Base-by-base conservation (phyloP, 1,284 basidiomycete species). In the Cryptococcus amylolentus region DNA sequence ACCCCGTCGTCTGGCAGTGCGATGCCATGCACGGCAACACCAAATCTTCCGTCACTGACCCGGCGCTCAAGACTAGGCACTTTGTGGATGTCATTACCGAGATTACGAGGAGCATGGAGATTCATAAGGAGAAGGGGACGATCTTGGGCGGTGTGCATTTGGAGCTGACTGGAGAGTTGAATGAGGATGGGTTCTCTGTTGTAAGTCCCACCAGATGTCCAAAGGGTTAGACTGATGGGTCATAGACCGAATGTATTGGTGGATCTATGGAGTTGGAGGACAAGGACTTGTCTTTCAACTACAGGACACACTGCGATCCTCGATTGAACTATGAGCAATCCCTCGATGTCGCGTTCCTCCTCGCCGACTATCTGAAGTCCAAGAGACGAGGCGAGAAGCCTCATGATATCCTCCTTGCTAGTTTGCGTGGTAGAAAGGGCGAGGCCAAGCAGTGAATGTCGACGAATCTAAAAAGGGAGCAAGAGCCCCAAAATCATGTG, bases 151-250 rank as follows among this genome's bases (percentile, higher is more conserved):
- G 95, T n/a, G 88, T 97, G 20, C 93, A 91, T 72, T 84, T 98
- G 43, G 95, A 98, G 78, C 88, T 98, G 71, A 98, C 95, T 0
- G 95, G 94, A 16, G 95, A 98, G 74, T 80, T 96, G 52, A 91
- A 91, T 62, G 88, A 91, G 9, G 87, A 94, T 55, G 94, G 94
- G 1, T 93, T 88, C 77, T 91, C 89, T 62, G 95, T 98, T 12
- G 75, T 77, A 43, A 49, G 75, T 72, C 14, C 10, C 10, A 3
- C 52, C 16, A 45, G 20, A 26, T 38, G 10, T 23, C 7, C 35
- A 9, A 18, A 20, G 48, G 43, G 42, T 10, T 40, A 31, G 23
- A 13, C 31, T 52, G 38, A 26, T 20, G 23, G 10, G 20, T 4
- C 13, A 9, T 45, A 75, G 61, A 84, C 82, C 3, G 82, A 84